Base-by-base conservation (phyloP, 2,329 filamentous ascomycete species). In the Alternaria arborescens region DNA sequence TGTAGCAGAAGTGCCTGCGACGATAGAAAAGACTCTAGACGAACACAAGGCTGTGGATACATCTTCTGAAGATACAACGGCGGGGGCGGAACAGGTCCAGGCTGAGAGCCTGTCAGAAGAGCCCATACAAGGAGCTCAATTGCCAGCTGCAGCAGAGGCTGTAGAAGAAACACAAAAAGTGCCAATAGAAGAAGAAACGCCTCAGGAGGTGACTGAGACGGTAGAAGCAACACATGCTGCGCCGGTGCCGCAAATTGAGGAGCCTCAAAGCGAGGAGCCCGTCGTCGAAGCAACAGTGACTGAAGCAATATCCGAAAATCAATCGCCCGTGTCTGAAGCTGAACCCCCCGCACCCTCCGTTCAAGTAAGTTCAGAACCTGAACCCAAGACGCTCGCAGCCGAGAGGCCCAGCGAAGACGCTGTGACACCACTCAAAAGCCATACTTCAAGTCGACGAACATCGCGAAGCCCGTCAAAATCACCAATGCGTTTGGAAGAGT, bases 401-500 rank as follows among this genome's bases (percentile, higher is more conserved):
- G 68, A 72, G 52, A 74, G 70, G 55, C 68, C 73, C 36, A 65
- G 52, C 50, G 73, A 77, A 42, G 68, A 61, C 24, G 46, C 61
- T 4, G 40, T 66, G n/a, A 67, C 72, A 5, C 73, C 73, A 32
- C 54, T 57, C 6, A 61, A 52, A 18, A 75, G 65, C 57, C 61
- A 62, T 46, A 62, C 63, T 26, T 65, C 71, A 8, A 71, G 60
- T 47, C 64, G 72, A 42, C 66, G 69, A 24, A 61, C 63, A 11
- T 73, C 68, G 4, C 67, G 69, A 42, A 74, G 66, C 42, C 68
- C 69, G 1, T 68, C 71, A 12, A 75, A 67, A 54, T 71, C 71
- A 22, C 73, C 76, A 10, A 77, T 78, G 68, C 74, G 73, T 8
- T 69, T 78, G 28, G 81, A 84, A 63, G 79, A 83, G 59, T 82